These are phyloP conservation scores for Agaricus subrufescens DNA, from an alignment of 768 basidiomycete species.

Conservation along the genomic window DNA sequence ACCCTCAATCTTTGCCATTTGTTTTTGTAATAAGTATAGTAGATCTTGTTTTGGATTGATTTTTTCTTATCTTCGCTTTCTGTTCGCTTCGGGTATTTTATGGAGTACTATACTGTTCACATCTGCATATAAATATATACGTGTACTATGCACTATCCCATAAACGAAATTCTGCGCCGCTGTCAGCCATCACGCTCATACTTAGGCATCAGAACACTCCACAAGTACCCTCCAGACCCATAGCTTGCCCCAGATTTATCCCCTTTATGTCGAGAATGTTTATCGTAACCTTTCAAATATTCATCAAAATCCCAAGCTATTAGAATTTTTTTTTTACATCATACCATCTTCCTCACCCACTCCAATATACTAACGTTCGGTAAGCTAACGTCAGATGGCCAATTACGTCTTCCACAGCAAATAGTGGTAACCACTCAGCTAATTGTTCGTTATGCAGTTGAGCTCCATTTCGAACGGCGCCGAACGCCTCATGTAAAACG, in stretches of 20 bases:
- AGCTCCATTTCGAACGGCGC: neutral
- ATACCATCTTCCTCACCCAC: no score
- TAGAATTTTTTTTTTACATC: no score
- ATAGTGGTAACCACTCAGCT: no score
- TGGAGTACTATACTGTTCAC: neutral
- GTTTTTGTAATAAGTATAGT: neutral
- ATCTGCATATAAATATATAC: neutral
- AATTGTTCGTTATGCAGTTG: neutral
- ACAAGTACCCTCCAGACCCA: no score
- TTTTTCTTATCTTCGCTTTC: neutral
- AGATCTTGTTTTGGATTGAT: neutral
- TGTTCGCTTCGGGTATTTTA: conserved; percentile 5
- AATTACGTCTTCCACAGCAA: no score
- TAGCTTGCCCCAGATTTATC: no score
- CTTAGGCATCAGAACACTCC: no score
- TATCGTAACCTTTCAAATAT: no score
- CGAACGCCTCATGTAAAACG: neutral
- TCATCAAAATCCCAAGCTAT: no score
- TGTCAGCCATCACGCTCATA: neutral
- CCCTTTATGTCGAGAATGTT: no score
- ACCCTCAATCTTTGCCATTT: neutral
- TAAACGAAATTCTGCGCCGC: neutral
- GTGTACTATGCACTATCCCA: neutral
- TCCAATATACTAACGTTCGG: no score
- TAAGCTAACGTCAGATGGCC: no score